Percentiles rank a stretch among this genome's conserved stretches.
Conservation (phyloP, 495 filamentous ascomycete genomes). For the Penicillium canescens region DNA sequence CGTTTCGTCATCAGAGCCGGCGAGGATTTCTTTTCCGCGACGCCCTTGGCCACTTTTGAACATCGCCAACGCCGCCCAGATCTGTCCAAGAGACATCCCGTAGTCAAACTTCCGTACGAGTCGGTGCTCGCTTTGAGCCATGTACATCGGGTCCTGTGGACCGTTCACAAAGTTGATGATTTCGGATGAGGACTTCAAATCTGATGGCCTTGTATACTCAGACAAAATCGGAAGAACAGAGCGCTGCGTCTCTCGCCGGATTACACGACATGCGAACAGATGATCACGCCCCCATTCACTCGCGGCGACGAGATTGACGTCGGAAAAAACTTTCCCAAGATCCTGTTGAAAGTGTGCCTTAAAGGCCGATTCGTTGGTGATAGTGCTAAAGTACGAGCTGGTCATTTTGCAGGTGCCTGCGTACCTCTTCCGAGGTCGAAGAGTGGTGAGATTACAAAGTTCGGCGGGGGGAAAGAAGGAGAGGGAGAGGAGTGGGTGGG, state of each 20-base stretch:
- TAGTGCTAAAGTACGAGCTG: constrained; percentile 9
- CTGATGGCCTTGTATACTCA: constrained; percentile 3
- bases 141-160: neutral
- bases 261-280: constrained; percentile 15
- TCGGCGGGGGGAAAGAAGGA: neutral
- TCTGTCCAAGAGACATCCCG: constrained; percentile 13
- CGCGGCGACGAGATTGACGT: constrained; percentile 1
- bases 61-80: constrained; percentile 21
- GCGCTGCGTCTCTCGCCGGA: constrained; percentile 7
- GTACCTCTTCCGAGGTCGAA: no score
- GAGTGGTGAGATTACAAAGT: neutral
- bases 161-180: constrained; percentile 11
- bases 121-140: constrained; percentile 15
- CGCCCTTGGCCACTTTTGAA: constrained; percentile 10
- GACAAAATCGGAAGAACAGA: constrained; percentile 12
- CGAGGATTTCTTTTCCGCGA: neutral
- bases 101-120: constrained; percentile 7
- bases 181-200: constrained; percentile 9
- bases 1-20: neutral
- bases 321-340: constrained; percentile 1
- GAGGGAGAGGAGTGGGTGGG: neutral
- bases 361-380: constrained; percentile 9
- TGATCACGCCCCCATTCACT: constrained; percentile 16
- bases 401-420: constrained; percentile 1
- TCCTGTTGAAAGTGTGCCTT: constrained; percentile 5